Conservation (phyloP, 495 filamentous ascomycete species). For the Barbatosphaeria neglecta region DNA sequence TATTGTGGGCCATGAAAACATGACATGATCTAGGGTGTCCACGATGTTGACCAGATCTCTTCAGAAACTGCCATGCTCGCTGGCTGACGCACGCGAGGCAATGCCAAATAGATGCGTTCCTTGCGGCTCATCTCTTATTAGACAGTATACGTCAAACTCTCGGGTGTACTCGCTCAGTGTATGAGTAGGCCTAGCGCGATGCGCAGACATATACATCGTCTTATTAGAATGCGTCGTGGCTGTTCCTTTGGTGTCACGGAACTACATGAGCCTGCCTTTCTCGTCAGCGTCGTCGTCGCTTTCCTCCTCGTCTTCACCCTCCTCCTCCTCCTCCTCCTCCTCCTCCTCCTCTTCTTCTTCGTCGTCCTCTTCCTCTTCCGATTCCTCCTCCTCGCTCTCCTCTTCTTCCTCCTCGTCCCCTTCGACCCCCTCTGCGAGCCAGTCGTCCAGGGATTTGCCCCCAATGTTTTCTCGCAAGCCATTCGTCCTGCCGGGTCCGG, state of each 20-base stretch:
- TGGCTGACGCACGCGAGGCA: no score
- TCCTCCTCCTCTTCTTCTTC: constrained; percentile 28
- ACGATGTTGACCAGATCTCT: no score
- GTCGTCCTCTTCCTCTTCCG: constrained; percentile 18
- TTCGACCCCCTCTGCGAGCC: constrained; percentile 63
- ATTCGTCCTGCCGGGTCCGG: constrained; percentile 22
- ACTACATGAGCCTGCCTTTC: not conserved
- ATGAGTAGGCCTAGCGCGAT: no score
- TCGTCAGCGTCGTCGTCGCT: not conserved
- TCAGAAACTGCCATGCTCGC: no score
- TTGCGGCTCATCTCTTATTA: not conserved
- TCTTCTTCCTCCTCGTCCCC: constrained; percentile 13
- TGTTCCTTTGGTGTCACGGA: not conserved
- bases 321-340: constrained; percentile 40
- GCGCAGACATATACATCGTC: not conserved
- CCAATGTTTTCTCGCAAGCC: constrained; percentile 27
- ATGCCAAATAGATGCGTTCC: no score
- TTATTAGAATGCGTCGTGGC: not conserved
- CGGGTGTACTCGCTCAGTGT: no score
- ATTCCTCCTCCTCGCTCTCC: constrained; percentile 7
- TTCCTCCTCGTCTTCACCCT: constrained; percentile 18
- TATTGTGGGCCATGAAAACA: no score
- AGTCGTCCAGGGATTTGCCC: constrained; percentile 75
- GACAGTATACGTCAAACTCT: not conserved
- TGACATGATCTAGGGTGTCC: no score